Evolutionary conservation across 2,329 filamentous ascomycete species (phyloP), one percentile per base, ranked within the genome.

Genomic region (Lecanicillium sp.): DNA sequence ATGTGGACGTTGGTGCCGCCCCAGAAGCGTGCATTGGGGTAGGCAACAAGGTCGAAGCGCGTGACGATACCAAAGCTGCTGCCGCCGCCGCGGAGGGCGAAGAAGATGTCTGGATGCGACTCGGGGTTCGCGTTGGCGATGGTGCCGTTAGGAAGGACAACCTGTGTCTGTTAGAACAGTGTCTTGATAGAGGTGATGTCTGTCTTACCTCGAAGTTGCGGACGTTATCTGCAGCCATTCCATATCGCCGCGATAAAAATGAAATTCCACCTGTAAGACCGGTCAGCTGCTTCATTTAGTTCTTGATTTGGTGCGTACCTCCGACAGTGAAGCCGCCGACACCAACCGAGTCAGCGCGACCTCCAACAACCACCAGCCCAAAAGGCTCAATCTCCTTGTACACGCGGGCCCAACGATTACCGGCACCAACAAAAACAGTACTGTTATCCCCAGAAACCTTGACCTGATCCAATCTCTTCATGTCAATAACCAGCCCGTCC

Each of bases 31-130:
- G 2, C n/a, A 9, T 12, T n/a, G 3, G 32, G 15, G 2, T 27
- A 14, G 3, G 43, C 17, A 14, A 21, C 23, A 11, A 45, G 24
- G 23, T 58, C 55, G 24, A 61, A 54, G 50, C 51, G 52, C 1
- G 65, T 57, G 15, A 60, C 55, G 27, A 63, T 57, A 30, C 67
- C 68, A 44, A 69, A 69, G 53, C 72, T 74, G 29, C 62, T 61
- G 8, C 69, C 70, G 4, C 74, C 74, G 8, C 70, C 71, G 27
- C 67, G 65, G 1, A 74, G 60, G 3, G 71, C 71, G 53, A 62
- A 66, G 56, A 62, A 74, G 0, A 75, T 60, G 33, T 74, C 70
- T 0, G 58, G n/a, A 39, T 72, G 59, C 2, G 58, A 38, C 0
- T 49, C 51, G 0, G 54, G 51, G 41, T 62, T 69, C 4, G 64